Base-by-base conservation (phyloP, 768 basidiomycete species). In the Lactifluus hygrophoroides region DNA sequence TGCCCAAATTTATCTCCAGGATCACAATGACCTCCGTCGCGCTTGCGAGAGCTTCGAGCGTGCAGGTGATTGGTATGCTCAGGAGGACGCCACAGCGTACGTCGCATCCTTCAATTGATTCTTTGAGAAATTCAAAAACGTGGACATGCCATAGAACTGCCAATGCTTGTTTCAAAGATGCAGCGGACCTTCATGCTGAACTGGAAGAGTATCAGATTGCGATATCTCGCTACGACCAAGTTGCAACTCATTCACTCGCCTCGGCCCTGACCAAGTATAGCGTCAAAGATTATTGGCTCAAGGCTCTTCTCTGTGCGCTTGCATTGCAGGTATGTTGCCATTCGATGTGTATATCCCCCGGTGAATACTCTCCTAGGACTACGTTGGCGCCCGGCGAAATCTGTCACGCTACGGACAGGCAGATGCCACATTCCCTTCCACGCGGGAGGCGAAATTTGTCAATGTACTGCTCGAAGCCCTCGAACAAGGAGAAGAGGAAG, bases 281-380 rank as follows among this genome's bases (percentile, higher is more conserved):
- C 61, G 96, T 97, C 65, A 97, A 98, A 74, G 96, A 98, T 65
- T 95, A 95, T 68, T 98, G 94, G 92, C 77, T 98, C 35, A 80
- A 85, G 66, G 80, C 93, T 3, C 83, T 83, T 34, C 75, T 99
- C 21, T 98, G 96, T 69, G 88, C 88, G 16, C 76, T 97, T 55
- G 95, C 94, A 7, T 85, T 87, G 79, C 79, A 77, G 60, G 95
- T 95, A 72, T 65, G 88, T 74, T 32, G 38, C 40, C 28, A n/a
- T 35, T 53, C 38, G 27, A 17, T 50, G n/a, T 21, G 14, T 42
- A 6, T 28, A 13, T 53, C 3, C 54, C 32, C 35, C 16, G 9
- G 23, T 28, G 25, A 40, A 49, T 44, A 8, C 34, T 25, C 48
- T 44, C n/a, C 6, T 59, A 97, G 94, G 94, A 97, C 69, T 75